Evolutionary conservation across 2,329 filamentous ascomycete species (phyloP), one percentile per base, ranked within the genome.

Genomic region (Penicillium sp.): DNA sequence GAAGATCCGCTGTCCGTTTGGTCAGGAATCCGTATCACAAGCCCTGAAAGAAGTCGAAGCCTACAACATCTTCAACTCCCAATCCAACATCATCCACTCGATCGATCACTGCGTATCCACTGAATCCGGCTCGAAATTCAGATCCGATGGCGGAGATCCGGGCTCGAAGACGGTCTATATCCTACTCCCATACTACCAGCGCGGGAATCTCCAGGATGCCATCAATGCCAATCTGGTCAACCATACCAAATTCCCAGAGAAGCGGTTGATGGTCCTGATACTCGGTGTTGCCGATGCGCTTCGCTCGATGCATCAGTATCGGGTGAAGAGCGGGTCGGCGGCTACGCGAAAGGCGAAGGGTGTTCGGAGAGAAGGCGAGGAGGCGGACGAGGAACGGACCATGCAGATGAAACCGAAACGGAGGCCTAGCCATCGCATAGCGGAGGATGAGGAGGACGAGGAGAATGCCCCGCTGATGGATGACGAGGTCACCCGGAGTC

Each of bases 201-300:
- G 93, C 64, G 94, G 94, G 15, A 99, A 99, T 75, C 83, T 99
- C 38, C 94, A 99, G 78, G 94, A 99, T 77, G 89, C 96, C 72
- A 97, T 99, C 81, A 99, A 99, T 76, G 93, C 94, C 63, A 99
- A 99, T 77, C 81, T 97, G 54, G 93, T 99, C 75, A 97, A 97
- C 76, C 91, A 96, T 73, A 90, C 90, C 38, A 84, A 83, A 51
- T 97, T 99, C 69, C 92, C 93, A 0, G 93, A 97, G 79, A 85
- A 87, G 72, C 83, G 88, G 68, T 81, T 99, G 61, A 93, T 97
- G 92, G 81, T 88, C 58, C 77, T 99, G 59, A 97, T 99, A 74
- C 79, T 97, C 42, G 94, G 94, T 17, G 92, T 99, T 2, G 97
- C 93, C 74, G 86, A 87, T 68, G 94, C 91, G 43, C 78, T 99